Conservation (phyloP, 345 rosid species). For the Gossypium mustelinum region DNA sequence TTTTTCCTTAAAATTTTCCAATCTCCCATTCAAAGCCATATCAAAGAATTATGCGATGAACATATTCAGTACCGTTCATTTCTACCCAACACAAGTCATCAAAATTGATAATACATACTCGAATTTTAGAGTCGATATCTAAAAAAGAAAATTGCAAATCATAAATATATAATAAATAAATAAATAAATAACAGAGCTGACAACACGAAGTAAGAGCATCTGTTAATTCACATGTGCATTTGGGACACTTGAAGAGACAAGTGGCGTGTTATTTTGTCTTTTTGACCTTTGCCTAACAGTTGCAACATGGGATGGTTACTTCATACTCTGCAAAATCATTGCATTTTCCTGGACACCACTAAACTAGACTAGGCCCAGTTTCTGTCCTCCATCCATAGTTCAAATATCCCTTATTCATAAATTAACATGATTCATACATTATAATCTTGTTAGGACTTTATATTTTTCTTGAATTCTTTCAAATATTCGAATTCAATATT, state of each 20-base stretch:
- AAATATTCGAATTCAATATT: no score
- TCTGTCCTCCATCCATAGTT: background rate
- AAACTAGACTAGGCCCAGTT: background rate
- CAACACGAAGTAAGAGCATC: background rate
- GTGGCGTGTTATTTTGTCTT: background rate
- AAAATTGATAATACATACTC: background rate
- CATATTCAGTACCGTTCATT: background rate
- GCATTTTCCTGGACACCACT: conserved; percentile 8
- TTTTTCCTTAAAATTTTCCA: no score
- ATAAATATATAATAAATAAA: no score
- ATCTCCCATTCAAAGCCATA: background rate
- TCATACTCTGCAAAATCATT: background rate
- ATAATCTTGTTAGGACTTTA: no score
- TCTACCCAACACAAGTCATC: background rate
- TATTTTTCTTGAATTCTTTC: no score
- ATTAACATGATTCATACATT: no score
- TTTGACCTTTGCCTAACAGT: background rate
- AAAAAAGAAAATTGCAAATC: no score
- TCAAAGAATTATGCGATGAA: background rate
- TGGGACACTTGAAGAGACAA: background rate
- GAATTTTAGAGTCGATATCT: no score
- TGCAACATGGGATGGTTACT: background rate
- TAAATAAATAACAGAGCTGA: background rate
- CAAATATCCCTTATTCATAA: background rate
- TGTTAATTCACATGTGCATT: background rate